Evolutionary conservation across 176 grass and related monocot species (phyloP).

Genomic region (Neostapfia colusana): DNA sequence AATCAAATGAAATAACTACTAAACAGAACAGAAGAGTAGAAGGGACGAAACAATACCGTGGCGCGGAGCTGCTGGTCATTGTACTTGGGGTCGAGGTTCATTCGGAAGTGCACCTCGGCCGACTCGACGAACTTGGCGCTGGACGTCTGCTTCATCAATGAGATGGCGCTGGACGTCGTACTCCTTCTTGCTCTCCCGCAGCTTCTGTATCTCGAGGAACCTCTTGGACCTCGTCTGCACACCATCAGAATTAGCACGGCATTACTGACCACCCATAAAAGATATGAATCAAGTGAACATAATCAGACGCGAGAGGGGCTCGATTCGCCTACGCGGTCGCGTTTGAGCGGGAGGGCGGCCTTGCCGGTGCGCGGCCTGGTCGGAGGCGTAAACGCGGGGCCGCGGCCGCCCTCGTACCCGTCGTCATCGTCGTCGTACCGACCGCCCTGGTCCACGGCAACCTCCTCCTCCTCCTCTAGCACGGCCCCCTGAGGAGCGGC

Average conservation of each 20-base stretch:
- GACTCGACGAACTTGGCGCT: conserved; percentile 72
- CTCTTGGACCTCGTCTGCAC: conserved; percentile 80
- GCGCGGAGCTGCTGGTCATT: conserved; percentile 95
- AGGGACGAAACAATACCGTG: conserved; percentile 46
- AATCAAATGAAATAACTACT: not conserved
- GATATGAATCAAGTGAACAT: too few relatives aligned
- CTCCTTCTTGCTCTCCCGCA: conserved; percentile 91
- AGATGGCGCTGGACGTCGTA: conserved; percentile 67
- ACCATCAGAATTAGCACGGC: not conserved
- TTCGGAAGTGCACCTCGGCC: conserved; percentile 83
- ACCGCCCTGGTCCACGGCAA: not conserved
- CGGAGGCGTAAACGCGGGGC: too few relatives aligned
- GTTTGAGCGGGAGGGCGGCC: conserved; percentile 81
- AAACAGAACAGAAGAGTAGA: not conserved
- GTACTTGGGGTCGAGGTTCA: conserved; percentile 97
- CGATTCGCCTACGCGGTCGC: conserved; percentile 61
- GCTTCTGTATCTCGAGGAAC: conserved; percentile 93
- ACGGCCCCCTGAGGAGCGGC: conserved; percentile 47
- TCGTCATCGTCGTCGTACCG: conserved; percentile 40
- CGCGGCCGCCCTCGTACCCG: too few relatives aligned
- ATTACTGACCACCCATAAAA: not conserved
- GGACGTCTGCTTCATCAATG: conserved; percentile 69
- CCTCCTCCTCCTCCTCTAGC: conserved; percentile 39
- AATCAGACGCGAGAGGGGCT: not conserved
- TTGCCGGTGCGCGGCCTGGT: conserved; percentile 60